These are phyloP conservation scores for Perkinsus chesapeaki DNA, from an alignment of 169 alveolate species.

Conservation along the genomic window DNA sequence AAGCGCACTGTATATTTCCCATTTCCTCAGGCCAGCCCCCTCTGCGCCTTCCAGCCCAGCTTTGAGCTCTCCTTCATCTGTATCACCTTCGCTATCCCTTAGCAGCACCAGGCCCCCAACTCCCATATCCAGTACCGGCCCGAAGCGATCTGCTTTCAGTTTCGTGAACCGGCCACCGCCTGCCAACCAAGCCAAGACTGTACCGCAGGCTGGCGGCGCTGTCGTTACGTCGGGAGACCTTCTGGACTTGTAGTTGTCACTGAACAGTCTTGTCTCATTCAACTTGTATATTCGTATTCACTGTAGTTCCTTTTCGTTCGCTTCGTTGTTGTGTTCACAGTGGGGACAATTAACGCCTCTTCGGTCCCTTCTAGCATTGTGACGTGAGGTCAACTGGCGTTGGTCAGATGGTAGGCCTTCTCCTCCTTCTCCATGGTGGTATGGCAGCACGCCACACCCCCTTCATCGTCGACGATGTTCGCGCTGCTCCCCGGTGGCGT, in stretches of 20 bases:
- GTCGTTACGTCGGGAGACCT: not conserved
- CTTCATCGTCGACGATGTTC: not conserved
- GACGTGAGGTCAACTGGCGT: not conserved
- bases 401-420: not conserved
- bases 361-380: not conserved
- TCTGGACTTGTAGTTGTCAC: not conserved
- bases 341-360: not conserved
- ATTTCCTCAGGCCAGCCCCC: no score
- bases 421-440: not conserved
- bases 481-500: not conserved
- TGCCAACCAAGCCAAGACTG: not conserved
- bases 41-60: no score
- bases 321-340: not conserved
- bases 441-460: no score
- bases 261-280: not conserved
- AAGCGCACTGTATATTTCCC: no score
- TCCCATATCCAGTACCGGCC: not conserved
- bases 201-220: not conserved
- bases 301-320: not conserved
- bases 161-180: not conserved
- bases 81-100: not conserved
- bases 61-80: no score
- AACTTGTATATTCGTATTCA: not conserved
- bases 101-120: not conserved
- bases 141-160: not conserved